A percentile compares a stretch with the other conserved stretches of the same genome.
These are phyloP conservation scores for Cornus suecica DNA, from an alignment of 148 eudicot genomes.

Conservation along the genomic window DNA sequence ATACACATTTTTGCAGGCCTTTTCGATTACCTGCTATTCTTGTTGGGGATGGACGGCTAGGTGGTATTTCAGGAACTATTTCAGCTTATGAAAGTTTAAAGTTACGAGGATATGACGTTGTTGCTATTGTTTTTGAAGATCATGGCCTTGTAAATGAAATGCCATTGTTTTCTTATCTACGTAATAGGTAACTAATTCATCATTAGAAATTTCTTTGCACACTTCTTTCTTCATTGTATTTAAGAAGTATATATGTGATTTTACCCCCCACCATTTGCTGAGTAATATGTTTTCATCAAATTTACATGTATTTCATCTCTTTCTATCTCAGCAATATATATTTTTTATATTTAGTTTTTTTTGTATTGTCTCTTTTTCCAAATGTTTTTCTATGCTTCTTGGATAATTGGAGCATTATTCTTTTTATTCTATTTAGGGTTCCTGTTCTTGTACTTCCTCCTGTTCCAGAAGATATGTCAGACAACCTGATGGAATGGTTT, in stretches of 20 bases:
- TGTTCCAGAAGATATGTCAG: constrained; percentile 74
- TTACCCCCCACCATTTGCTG: not conserved
- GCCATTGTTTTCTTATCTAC: constrained; percentile 63
- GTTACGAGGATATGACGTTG: constrained; percentile 95
- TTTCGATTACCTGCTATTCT: constrained; percentile 83
- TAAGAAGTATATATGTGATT: not conserved
- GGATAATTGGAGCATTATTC: constrained; percentile 10
- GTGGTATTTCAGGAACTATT: constrained; percentile 90
- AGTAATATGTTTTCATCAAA: not conserved
- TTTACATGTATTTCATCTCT: not conserved
- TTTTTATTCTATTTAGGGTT: constrained; percentile 39
- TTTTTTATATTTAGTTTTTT: too few relatives aligned
- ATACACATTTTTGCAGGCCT: constrained; percentile 49
- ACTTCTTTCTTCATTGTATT: not conserved
- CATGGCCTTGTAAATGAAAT: constrained; percentile 69
- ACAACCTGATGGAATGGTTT: constrained; percentile 81
- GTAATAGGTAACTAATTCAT: constrained; percentile 49
- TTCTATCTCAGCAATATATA: not conserved
- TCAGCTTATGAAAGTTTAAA: constrained; percentile 90
- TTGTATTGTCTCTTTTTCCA: not conserved
- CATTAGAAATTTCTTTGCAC: constrained; percentile 5
- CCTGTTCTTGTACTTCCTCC: constrained; percentile 90
- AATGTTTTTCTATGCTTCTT: constrained; percentile 1
- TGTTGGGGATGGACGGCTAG: constrained; percentile 93
- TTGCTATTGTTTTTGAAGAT: constrained; percentile 79